Evolutionary conservation across 2,329 filamentous ascomycete species (phyloP), one percentile per base, ranked within the genome.

Genomic region (Chaetomiaceae sp.): DNA sequence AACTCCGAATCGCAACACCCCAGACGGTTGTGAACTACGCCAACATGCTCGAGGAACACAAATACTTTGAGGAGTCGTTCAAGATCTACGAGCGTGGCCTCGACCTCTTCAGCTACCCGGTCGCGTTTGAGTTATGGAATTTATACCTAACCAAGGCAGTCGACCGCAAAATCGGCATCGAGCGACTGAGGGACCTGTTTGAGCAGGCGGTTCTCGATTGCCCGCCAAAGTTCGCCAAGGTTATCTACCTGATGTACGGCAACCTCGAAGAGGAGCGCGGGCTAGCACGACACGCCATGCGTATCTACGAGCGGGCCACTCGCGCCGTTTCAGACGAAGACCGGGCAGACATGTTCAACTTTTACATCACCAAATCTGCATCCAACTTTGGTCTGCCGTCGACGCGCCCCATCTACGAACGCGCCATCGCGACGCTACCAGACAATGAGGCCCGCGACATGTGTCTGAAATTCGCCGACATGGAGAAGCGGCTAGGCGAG

Each of bases 11-110:
- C 62, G 94, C 95, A 20, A 99, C 94, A 5, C 94, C 95, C 1
- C 94, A 99, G 68, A 99, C 94, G 0, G 90, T 99, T 13, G 94
- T 97, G 75, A 99, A 99, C 73, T 99, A 95, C 65, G 92, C 94
- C 66, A 97, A 95, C 67, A 77, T 99, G 3, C 73, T 99, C 53
- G 94, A 97, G 68, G 94, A 97, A 67, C 82, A 95, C 71, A 85
- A 90, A 55, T 99, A 97, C 71, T 96, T 86, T 65, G 94, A 99
- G 69, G 94, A 99, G 64, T 95, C 88, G 2, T 99, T 97, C 83
- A 97, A 97, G 73, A 79, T 97, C 42, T 99, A 95, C 68, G 94
- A 99, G 71, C 85, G 94, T 56, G 94, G 94, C 2, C 77, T 99
- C 33, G 94, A 99, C 69, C 84, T 99, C n/a, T 99, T 99, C 78